Conservation (phyloP, 306 rosid genomes). For the Quercus wislizeni region DNA sequence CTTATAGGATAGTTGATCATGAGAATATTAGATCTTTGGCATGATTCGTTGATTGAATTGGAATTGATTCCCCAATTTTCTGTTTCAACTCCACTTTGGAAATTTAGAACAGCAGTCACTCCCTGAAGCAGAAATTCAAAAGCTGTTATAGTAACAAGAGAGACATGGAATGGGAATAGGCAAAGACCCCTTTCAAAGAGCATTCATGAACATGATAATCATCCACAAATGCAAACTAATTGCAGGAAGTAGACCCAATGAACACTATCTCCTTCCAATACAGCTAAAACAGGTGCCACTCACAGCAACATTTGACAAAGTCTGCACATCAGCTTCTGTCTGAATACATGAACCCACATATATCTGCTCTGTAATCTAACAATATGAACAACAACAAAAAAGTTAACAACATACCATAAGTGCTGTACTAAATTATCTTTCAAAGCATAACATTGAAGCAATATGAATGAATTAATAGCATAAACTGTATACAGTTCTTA, state of each 20-base stretch:
- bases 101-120: slow-evolving; percentile 82
- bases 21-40: slow-evolving; percentile 73
- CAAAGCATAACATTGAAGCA: neutral
- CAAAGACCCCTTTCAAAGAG: neutral
- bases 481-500: neutral
- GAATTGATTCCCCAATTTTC: slow-evolving; percentile 91
- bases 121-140: slow-evolving; percentile 60
- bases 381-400: slow-evolving; percentile 22
- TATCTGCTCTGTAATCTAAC: slow-evolving; percentile 87
- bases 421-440: neutral
- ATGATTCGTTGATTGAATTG: slow-evolving; percentile 64
- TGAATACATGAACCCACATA: slow-evolving; percentile 93
- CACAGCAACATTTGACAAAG: slow-evolving; percentile 66
- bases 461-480: neutral
- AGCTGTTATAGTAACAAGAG: slow-evolving; percentile 20
- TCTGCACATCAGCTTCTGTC: slow-evolving; percentile 68
- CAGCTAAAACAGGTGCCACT: slow-evolving; percentile 16
- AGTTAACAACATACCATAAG: slow-evolving; percentile 5
- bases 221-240: neutral
- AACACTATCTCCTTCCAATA: neutral
- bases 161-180: slow-evolving; percentile 9
- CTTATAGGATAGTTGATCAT: slow-evolving; percentile 88
- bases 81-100: slow-evolving; percentile 86
- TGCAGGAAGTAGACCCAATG: neutral
- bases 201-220: neutral